These are phyloP conservation scores for Pseudogymnoascus sp. DNA, from an alignment of 2,329 filamentous ascomycete species.

Conservation along the genomic window DNA sequence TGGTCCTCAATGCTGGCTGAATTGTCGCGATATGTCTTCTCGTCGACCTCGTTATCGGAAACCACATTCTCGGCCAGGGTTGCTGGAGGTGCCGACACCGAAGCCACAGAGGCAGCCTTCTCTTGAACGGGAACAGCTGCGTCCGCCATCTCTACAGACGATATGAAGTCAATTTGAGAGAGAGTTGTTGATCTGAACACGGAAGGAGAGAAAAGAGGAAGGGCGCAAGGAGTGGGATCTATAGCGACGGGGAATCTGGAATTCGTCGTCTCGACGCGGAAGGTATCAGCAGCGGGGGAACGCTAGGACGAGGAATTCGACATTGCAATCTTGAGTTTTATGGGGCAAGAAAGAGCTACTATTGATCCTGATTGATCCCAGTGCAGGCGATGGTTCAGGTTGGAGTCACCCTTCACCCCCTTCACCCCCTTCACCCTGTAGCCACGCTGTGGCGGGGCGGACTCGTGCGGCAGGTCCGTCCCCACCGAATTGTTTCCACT, in stretches of 20 bases:
- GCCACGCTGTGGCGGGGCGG: neutral
- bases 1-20: conserved; percentile 11
- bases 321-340: neutral
- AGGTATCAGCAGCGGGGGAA: conserved; percentile 1
- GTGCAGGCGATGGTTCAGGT: neutral
- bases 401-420: neutral
- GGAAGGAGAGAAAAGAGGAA: neutral
- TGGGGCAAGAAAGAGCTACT: neutral
- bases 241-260: neutral
- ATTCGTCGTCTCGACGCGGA: neutral
- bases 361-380: neutral
- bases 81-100: neutral
- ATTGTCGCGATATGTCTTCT: neutral
- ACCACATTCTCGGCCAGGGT: neutral
- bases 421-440: neutral
- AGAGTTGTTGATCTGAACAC: neutral
- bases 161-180: neutral
- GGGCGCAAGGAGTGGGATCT: neutral
- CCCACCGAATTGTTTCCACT: neutral
- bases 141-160: neutral
- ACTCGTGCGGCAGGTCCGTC: neutral
- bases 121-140: neutral
- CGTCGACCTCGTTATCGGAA: neutral
- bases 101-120: neutral
- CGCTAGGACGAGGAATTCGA: neutral